These are phyloP conservation scores for Paspalum vaginatum DNA, from an alignment of 176 grass and related monocot species.

Conservation along the genomic window DNA sequence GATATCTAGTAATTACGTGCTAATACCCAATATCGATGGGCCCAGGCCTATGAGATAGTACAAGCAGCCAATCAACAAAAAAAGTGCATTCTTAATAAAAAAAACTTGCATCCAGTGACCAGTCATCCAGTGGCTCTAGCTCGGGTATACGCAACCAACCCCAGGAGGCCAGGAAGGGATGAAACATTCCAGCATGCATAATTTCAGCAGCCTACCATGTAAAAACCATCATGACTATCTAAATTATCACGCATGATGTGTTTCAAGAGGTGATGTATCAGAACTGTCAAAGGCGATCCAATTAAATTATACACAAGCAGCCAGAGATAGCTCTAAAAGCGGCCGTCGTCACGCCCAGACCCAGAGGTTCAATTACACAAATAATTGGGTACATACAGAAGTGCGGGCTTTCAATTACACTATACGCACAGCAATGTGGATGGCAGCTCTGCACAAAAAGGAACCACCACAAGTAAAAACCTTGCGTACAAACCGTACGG, in stretches of 20 bases:
- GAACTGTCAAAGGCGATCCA: not conserved
- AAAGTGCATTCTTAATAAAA: too few species aligned
- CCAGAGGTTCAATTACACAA: constrained; percentile 40
- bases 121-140: too few species aligned
- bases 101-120: too few species aligned
- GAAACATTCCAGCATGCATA: too few species aligned
- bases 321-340: not conserved
- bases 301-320: constrained; percentile 3
- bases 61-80: too few species aligned
- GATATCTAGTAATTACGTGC: too few species aligned
- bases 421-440: constrained; percentile 50
- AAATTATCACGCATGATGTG: not conserved
- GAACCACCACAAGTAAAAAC: not conserved
- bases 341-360: not conserved
- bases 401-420: constrained; percentile 37
- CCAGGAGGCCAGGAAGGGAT: too few species aligned
- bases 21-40: too few species aligned
- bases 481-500: constrained; percentile 1
- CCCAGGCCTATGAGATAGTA: too few species aligned
- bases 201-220: too few species aligned
- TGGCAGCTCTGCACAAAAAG: constrained; percentile 41
- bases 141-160: too few species aligned
- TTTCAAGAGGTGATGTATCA: not conserved
- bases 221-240: too few species aligned
- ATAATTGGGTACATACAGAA: constrained; percentile 50